Conservation (phyloP, 176 grass and related monocot genomes). For the Carex cristatella region DNA sequence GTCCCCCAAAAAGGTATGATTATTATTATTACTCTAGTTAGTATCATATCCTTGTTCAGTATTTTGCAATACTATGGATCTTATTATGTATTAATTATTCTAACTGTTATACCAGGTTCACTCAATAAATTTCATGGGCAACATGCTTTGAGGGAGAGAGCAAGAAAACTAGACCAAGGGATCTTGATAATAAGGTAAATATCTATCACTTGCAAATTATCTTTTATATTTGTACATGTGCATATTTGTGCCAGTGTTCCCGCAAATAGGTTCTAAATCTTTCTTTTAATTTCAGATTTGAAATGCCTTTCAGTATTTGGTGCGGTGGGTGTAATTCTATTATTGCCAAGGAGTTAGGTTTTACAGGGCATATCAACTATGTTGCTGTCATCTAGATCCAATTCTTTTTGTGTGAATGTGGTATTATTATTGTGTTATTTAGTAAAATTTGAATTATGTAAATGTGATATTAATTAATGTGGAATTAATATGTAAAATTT, state of each 20-base stretch:
- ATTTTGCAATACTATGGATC: background rate
- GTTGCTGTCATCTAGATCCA: too few species aligned
- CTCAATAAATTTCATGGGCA: constrained; percentile 95
- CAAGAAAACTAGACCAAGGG: constrained; percentile 90
- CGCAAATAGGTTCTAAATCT: background rate
- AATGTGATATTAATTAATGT: too few species aligned
- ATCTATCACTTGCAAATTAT: background rate
- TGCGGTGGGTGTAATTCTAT: too few species aligned
- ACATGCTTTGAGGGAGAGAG: constrained; percentile 79
- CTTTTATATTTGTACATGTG: background rate
- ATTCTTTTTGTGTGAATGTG: too few species aligned
- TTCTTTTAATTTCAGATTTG: too few species aligned
- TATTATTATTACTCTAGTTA: background rate
- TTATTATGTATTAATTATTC: constrained; percentile 14
- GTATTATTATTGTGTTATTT: too few species aligned
- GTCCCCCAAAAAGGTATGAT: constrained; percentile 80
- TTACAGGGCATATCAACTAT: too few species aligned
- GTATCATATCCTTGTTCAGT: background rate
- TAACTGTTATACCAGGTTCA: constrained; percentile 43
- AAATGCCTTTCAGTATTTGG: too few species aligned
- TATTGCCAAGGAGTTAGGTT: too few species aligned
- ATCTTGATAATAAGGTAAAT: constrained; percentile 90
- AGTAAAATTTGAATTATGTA: too few species aligned
- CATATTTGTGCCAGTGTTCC: background rate
- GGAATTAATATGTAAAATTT: too few species aligned